Evolutionary conservation across 495 filamentous ascomycete genomes (phyloP), one percentile per base, ranked within the genome.

Genomic region (Tuber indicum): DNA sequence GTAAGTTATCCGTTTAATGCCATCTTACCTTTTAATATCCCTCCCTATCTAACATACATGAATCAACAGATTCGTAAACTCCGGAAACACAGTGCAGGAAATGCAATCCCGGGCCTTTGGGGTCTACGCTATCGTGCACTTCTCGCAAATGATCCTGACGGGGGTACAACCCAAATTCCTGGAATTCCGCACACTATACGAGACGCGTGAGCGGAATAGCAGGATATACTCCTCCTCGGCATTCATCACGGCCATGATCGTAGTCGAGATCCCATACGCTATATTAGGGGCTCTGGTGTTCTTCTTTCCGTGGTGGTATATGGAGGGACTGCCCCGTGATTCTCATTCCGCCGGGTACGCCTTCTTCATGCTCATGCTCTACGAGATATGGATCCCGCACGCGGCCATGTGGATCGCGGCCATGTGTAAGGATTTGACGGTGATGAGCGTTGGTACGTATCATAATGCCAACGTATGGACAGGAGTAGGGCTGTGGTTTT

Each of bases 161-260:
- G 89, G 86, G 45, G 88, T 96, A n/a, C 88, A 94, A 7, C 93
- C 94, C 52, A 94, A 92, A 73, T 94, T 92, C 84, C 84, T 87
- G 58, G 92, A 94, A 85, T 78, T 83, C 70, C 90, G 94, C 72
- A 86, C 89, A 0, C 86, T 97, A 0, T 98, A 94, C 84, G 94
- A 97, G 83, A 91, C 90, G 19, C 92, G 94, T 32, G 94, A 97
- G 84, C 90, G 93, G 6, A 93, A 92, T 0, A 92, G 91, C 72
- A 94, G 94, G 83, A 89, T 91, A 3, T 97, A 96, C 83, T 88
- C 89, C 39, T 96, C 94, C 90, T 87, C 91, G 82, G 90, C 91
- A 43, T 96, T 97, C 83, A 92, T 96, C 88, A 84, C 93, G 71
- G 91, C 90, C 36, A 91, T 93, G 84, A 91, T 94, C 77, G 85